These are phyloP conservation scores for Alternaria gaisen DNA, from an alignment of 2,329 filamentous ascomycete genomes.

Conservation along the genomic window DNA sequence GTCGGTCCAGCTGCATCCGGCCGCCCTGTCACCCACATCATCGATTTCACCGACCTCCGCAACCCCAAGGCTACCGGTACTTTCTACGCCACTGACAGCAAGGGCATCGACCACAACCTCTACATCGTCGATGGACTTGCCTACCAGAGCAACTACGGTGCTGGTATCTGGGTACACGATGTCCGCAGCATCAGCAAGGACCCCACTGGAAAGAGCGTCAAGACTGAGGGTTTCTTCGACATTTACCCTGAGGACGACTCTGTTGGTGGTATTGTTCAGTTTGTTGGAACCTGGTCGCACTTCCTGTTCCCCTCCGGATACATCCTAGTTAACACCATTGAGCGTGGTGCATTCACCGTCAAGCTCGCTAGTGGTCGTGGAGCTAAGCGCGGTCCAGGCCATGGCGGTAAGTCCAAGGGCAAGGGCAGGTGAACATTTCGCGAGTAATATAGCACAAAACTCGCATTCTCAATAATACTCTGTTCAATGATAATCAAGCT, in stretches of 20 bases:
- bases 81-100: constrained; percentile 51
- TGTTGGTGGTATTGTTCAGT: constrained; percentile 47
- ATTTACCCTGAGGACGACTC: constrained; percentile 55
- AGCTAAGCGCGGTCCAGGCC: constrained; percentile 29
- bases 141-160: constrained; percentile 56
- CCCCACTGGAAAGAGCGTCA: constrained; percentile 49
- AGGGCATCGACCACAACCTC: constrained; percentile 57
- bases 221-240: constrained; percentile 55
- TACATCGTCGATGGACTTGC: constrained; percentile 53
- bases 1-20: constrained; percentile 43
- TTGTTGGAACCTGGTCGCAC: constrained; percentile 56
- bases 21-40: constrained; percentile 47
- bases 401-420: constrained; percentile 30
- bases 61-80: constrained; percentile 51
- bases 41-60: constrained; percentile 45
- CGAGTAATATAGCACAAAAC: neutral
- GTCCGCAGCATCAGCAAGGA: constrained; percentile 51
- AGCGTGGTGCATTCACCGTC: constrained; percentile 49
- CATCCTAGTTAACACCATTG: constrained; percentile 51
- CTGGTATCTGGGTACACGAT: constrained; percentile 52
- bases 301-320: constrained; percentile 47
- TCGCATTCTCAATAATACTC: neutral
- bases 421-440: constrained; percentile 2
- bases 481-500: no score
- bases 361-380: constrained; percentile 41